Evolutionary conservation across 2,329 filamentous ascomycete genomes (phyloP), one percentile per base, ranked within the genome.

Genomic region (Dichotomopilus funicola): DNA sequence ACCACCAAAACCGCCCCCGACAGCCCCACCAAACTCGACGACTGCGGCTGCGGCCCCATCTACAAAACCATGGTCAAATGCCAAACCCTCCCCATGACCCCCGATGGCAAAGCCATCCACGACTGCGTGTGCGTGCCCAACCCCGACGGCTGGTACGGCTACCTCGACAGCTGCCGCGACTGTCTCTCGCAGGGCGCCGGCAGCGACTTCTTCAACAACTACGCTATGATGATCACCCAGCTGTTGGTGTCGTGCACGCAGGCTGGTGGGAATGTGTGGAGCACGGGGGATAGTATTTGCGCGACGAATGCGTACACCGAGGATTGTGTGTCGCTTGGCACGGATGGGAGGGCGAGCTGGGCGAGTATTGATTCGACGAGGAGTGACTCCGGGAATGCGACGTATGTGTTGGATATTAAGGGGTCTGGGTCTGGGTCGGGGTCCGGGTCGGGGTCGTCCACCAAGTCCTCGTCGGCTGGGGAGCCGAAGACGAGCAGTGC

Each of bases 181-280:
- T 59, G 57, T 40, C 38, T 59, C 27, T 47, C 54, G 31, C 45
- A 48, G 4, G 54, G 53, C 31, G 48, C 49, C n/a, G 44, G 52
- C 48, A 10, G 54, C 43, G 49, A 54, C 43, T 59, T 59, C 54
- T 59, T 59, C 49, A 54, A 56, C 54, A 56, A 59, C 49, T 37
- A 54, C 11, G 44, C 57, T 48, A 48, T 47, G 27, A 44, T 45
- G 37, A 54, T 59, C 33, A 45, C 8, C 19, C 57, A 59, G 54
- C 54, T 59, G 13, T 54, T 59, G 9, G 51, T 52, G 13, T 54
- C 51, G 33, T 59, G 57, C 49, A 59, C 57, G 19, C 35, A 59
- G 31, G n/a, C 9, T 2, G 57, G 57, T 13, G 57, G 57, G 4
- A 49, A 43, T 6, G 35, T 59, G 27, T 5, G 5, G 3, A 52